These are phyloP conservation scores for Camelina laxa DNA, from an alignment of 345 rosid species.

Conservation along the genomic window DNA sequence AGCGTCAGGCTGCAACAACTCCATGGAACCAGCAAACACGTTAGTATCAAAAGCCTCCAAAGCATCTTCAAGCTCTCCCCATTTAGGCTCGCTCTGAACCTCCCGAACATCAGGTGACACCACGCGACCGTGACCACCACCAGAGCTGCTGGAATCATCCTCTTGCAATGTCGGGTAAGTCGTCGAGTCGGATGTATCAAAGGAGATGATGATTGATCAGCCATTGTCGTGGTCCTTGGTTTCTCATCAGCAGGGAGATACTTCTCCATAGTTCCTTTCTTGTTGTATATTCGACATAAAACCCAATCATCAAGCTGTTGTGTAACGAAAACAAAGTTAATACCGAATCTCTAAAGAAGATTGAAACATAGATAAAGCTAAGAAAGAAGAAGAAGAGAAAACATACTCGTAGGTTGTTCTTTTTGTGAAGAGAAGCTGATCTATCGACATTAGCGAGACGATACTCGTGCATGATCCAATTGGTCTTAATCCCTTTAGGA, in stretches of 20 bases:
- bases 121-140: constrained; percentile 84
- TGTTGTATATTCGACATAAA: constrained; percentile 84
- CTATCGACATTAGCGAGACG: constrained; percentile 90
- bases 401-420: constrained; percentile 68
- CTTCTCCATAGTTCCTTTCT: constrained; percentile 80
- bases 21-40: constrained; percentile 45
- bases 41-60: constrained; percentile 52
- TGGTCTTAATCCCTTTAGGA: constrained; percentile 79
- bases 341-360: background rate
- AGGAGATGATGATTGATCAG: constrained; percentile 33
- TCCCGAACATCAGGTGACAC: constrained; percentile 64
- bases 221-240: constrained; percentile 27
- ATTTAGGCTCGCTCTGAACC: constrained; percentile 67
- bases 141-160: constrained; percentile 77
- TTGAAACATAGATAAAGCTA: no score
- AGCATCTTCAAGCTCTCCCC: constrained; percentile 47
- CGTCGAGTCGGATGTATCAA: constrained; percentile 69
- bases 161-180: constrained; percentile 58
- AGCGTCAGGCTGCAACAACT: constrained; percentile 54
- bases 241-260: constrained; percentile 40
- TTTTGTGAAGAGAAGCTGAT: constrained; percentile 63
- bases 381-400: background rate
- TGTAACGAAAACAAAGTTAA: background rate
- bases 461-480: constrained; percentile 99
- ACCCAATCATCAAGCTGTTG: constrained; percentile 98